These are phyloP conservation scores for Handroanthus guayacan DNA, from an alignment of 257 asterid genomes.

Conservation along the genomic window DNA sequence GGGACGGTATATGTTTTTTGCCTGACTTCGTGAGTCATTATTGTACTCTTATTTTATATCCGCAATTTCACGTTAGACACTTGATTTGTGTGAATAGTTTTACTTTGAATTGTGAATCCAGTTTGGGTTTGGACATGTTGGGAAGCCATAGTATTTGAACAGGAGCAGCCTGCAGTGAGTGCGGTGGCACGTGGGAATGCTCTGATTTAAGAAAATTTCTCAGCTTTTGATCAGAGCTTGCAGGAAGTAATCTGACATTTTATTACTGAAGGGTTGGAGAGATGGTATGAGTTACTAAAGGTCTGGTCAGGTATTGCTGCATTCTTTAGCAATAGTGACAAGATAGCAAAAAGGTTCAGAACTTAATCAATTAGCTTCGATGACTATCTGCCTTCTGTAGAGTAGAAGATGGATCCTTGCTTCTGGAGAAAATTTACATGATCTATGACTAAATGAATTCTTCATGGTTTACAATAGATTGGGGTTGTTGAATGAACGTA, in stretches of 20 bases:
- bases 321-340: background rate
- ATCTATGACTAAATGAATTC: background rate
- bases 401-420: background rate
- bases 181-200: background rate
- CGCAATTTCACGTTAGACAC: background rate
- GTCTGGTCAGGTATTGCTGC: background rate
- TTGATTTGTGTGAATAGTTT: conserved; percentile 1
- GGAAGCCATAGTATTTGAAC: conserved; percentile 8
- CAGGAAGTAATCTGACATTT: background rate
- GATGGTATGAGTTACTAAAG: background rate
- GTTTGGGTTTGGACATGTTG: conserved; percentile 15
- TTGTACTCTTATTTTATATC: background rate
- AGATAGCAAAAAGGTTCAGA: background rate
- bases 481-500: background rate
- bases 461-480: background rate
- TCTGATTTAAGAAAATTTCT: background rate
- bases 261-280: background rate
- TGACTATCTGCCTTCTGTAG: background rate
- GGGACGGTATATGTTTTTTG: background rate
- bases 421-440: background rate
- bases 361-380: background rate
- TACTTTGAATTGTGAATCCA: background rate
- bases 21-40: conserved; percentile 15
- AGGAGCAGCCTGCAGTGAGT: background rate
- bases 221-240: background rate